phyloP scores from a whole-genome alignment of 768 basidiomycete species.

The Daedaleopsis nitida region DNA sequence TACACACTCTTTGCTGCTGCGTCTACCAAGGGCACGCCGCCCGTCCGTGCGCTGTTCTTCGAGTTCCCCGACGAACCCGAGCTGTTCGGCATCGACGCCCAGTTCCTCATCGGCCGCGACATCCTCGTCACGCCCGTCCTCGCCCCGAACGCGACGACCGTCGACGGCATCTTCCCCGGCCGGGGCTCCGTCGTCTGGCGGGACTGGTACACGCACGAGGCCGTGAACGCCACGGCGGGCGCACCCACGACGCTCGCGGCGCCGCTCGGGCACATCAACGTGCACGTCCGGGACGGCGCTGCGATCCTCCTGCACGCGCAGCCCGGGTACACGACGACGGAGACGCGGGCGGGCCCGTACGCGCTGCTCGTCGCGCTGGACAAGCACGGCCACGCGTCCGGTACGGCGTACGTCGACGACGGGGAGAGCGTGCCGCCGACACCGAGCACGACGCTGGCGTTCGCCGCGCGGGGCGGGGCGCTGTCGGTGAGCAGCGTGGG shows the following conservation, averaged over 20 bases:
- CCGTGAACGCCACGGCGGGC: constrained; percentile 44
- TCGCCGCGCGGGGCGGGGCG: constrained; percentile 38
- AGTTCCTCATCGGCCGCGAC: constrained; percentile 72
- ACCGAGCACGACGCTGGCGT: constrained; percentile 49
- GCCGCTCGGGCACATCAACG: constrained; percentile 74
- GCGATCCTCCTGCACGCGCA: constrained; percentile 62
- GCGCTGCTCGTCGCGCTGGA: constrained; percentile 61
- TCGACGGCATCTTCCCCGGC: constrained; percentile 69
- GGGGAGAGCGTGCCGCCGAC: constrained; percentile 63
- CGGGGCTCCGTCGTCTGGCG: constrained; percentile 61
- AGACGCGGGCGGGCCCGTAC: constrained; percentile 64
- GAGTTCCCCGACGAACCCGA: constrained; percentile 75
- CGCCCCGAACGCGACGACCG: constrained; percentile 62
- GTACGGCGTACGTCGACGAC: constrained; percentile 70
- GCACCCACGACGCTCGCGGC: constrained; percentile 55
- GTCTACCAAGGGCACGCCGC: constrained; percentile 64
- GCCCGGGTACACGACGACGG: constrained; percentile 69
- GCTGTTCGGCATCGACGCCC: constrained; percentile 58
- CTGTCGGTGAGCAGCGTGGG: constrained; percentile 43
- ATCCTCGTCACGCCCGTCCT: constrained; percentile 79
- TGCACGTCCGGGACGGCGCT: constrained; percentile 72
- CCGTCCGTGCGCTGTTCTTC: constrained; percentile 74
- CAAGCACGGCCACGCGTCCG: constrained; percentile 50
- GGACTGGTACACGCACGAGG: constrained; percentile 72
- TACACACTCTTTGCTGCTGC: constrained; percentile 75